Conservation (phyloP, 1,284 basidiomycete species). For the Pyrrhoderma noxium region DNA sequence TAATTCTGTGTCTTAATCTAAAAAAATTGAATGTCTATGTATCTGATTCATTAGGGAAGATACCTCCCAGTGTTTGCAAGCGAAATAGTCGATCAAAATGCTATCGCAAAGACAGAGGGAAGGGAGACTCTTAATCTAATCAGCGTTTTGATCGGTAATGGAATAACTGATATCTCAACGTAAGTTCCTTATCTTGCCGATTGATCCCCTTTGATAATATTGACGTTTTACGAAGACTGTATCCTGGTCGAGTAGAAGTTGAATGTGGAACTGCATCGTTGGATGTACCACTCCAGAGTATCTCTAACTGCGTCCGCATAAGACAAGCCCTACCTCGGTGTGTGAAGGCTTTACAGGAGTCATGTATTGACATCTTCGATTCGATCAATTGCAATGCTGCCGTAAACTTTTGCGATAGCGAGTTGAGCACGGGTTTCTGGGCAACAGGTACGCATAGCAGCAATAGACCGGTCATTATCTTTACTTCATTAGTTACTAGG, state of each 20-base stretch:
- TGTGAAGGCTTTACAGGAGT: conserved; percentile 36
- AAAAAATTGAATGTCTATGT: neutral
- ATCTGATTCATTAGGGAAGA: conserved; percentile 45
- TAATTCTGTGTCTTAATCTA: neutral
- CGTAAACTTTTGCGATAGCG: conserved; percentile 51
- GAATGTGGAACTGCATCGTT: conserved; percentile 52
- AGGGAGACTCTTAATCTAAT: conserved; percentile 61
- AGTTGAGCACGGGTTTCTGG: conserved; percentile 38
- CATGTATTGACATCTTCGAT: conserved; percentile 52
- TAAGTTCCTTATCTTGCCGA: conserved; percentile 25
- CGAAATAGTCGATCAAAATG: conserved; percentile 72
- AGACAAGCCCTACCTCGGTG: conserved; percentile 54
- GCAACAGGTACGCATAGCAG: conserved; percentile 20
- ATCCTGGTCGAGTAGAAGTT: conserved; percentile 54
- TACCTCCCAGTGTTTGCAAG: conserved; percentile 79
- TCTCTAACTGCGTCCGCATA: conserved; percentile 52
- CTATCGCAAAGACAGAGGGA: conserved; percentile 44
- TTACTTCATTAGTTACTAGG: too few species aligned
- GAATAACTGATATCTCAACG: conserved; percentile 57
- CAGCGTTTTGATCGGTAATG: conserved; percentile 56
- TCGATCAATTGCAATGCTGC: conserved; percentile 54
- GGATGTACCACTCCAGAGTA: conserved; percentile 49
- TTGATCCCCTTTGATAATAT: neutral
- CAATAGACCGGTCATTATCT: too few species aligned
- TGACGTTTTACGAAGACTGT: conserved; percentile 34